Evolutionary conservation across 306 rosid genomes (phyloP).

Genomic region (Urtica urens): DNA sequence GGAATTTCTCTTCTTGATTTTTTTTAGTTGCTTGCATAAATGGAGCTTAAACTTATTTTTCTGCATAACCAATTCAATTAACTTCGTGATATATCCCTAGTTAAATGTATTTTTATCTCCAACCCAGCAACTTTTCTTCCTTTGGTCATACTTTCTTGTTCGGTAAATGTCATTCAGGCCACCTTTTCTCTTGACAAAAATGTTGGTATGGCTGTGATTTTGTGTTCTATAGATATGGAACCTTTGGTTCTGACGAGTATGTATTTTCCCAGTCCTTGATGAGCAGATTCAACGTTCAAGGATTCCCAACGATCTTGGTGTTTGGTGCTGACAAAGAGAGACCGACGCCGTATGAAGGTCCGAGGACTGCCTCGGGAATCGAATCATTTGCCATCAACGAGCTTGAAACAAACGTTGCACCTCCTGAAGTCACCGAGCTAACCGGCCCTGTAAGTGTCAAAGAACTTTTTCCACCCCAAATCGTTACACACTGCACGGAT

Average conservation of each 20-base stretch:
- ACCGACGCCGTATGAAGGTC: constrained; percentile 85
- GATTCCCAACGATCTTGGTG: constrained; percentile 90
- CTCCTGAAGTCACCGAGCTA: constrained; percentile 92
- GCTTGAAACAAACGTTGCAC: constrained; percentile 72
- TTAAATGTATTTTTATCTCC: too few species aligned
- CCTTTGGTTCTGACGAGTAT: constrained; percentile 25
- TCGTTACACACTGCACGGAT: constrained; percentile 4
- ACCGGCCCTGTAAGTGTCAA: constrained; percentile 48
- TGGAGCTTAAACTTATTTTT: too few species aligned
- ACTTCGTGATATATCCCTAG: too few species aligned
- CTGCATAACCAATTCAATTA: too few species aligned
- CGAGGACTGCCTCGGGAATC: constrained; percentile 70
- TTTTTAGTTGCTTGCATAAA: too few species aligned
- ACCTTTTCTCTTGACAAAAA: not conserved
- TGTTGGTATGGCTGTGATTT: too few species aligned
- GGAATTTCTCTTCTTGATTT: too few species aligned
- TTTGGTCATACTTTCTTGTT: not conserved
- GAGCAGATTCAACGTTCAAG: constrained; percentile 95
- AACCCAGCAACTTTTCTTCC: too few species aligned
- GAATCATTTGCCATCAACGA: constrained; percentile 86
- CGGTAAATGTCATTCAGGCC: not conserved
- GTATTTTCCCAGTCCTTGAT: constrained; percentile 63
- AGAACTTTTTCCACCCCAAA: constrained; percentile 6
- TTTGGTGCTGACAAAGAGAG: constrained; percentile 93
- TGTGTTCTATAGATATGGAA: not conserved